phyloP scores from a whole-genome alignment of 1,139 yeast species.

The Geotrichum klebahnii region DNA sequence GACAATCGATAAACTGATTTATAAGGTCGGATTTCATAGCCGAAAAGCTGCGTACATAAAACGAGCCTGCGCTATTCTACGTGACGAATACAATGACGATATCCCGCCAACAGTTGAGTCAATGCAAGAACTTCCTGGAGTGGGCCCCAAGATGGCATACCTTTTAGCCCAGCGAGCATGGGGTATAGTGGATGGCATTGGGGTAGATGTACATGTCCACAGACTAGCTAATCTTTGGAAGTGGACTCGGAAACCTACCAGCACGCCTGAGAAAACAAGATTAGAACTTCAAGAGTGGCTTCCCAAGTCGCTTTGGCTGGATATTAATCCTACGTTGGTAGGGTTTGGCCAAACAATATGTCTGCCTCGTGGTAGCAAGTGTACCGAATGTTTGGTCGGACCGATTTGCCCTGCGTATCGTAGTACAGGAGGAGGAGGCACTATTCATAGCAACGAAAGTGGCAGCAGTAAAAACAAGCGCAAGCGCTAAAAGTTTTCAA shows the following conservation, averaged over 20 bases:
- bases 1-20: constrained; percentile 61
- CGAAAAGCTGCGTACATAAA: constrained; percentile 72
- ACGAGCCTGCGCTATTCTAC: constrained; percentile 53
- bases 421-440: constrained; percentile 2
- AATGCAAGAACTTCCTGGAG: constrained; percentile 73
- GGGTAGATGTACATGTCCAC: constrained; percentile 91
- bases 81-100: constrained; percentile 55
- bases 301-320: constrained; percentile 70
- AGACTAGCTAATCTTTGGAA: constrained; percentile 76
- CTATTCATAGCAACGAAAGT: no score
- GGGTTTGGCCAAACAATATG: constrained; percentile 94
- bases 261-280: constrained; percentile 69
- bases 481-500: neutral
- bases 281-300: constrained; percentile 67
- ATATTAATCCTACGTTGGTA: constrained; percentile 78
- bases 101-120: constrained; percentile 59
- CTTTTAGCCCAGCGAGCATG: constrained; percentile 78
- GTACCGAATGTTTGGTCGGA: constrained; percentile 67
- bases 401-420: constrained; percentile 50
- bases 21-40: constrained; percentile 81
- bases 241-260: constrained; percentile 53
- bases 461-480: neutral
- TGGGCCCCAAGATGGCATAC: constrained; percentile 94
- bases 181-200: constrained; percentile 70
- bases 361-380: constrained; percentile 63